A percentile compares a stretch with the other conserved stretches of the same genome.
phyloP scores from a whole-genome alignment of 2,329 filamentous ascomycete species.

The Simplicillium aogashimaense region DNA sequence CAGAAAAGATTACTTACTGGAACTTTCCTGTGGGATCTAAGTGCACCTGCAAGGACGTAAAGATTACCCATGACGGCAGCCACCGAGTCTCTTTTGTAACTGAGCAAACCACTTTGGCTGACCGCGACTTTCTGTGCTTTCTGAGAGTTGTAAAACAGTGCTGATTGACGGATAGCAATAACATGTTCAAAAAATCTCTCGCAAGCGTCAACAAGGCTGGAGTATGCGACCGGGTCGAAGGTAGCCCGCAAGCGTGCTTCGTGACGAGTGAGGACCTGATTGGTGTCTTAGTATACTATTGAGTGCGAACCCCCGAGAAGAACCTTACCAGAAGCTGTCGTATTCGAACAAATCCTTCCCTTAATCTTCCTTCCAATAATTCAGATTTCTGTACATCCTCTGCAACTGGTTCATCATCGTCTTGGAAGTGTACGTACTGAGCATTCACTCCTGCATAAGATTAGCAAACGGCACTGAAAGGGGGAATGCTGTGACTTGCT shows the following conservation, averaged over 20 bases:
- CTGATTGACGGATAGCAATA: slow-evolving; percentile 46
- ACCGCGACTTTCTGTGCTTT: slow-evolving; percentile 35
- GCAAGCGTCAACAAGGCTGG: slow-evolving; percentile 42
- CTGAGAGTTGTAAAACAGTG: slow-evolving; percentile 45
- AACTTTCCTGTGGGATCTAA: slow-evolving; percentile 38
- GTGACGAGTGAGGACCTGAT: slow-evolving; percentile 41
- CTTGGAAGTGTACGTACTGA: slow-evolving; percentile 49
- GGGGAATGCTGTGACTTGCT: slow-evolving; percentile 18
- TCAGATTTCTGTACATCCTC: slow-evolving; percentile 43
- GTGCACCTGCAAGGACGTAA: slow-evolving; percentile 46
- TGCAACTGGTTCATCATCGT: slow-evolving; percentile 38
- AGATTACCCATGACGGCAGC: slow-evolving; percentile 47
- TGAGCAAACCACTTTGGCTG: slow-evolving; percentile 29
- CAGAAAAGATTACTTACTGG: slow-evolving; percentile 25
- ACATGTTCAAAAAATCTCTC: slow-evolving; percentile 51
- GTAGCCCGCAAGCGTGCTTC: slow-evolving; percentile 48
- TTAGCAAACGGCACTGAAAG: slow-evolving; percentile 2
- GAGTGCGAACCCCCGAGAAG: background rate
- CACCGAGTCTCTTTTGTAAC: slow-evolving; percentile 44
- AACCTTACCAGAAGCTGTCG: slow-evolving; percentile 38
- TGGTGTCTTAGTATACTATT: background rate
- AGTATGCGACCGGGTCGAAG: slow-evolving; percentile 47
- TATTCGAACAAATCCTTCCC: slow-evolving; percentile 49
- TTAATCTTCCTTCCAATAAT: slow-evolving; percentile 47
- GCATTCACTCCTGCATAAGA: slow-evolving; percentile 32